Evolutionary conservation across 305 asterid genomes (phyloP).

Genomic region (Fraxinus xanthoxyloides): DNA sequence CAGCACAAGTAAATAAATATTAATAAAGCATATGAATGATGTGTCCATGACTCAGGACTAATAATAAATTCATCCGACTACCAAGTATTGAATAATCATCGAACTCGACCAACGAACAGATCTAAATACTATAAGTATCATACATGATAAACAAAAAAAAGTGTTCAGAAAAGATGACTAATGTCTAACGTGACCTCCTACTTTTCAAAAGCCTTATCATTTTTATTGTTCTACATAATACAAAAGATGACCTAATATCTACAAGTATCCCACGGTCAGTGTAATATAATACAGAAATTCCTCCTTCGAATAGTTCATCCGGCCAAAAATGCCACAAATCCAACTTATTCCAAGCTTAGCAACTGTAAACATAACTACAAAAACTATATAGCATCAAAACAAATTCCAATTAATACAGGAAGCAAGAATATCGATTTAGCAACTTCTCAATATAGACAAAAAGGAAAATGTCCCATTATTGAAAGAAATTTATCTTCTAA

Average conservation of each 20-base stretch:
- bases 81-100: background rate
- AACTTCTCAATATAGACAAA: background rate
- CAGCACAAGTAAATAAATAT: background rate
- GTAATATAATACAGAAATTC: background rate
- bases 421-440: background rate
- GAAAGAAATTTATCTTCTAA: background rate
- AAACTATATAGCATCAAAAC: background rate
- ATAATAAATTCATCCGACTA: background rate
- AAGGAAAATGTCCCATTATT: background rate
- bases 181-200: background rate
- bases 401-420: background rate
- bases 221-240: background rate
- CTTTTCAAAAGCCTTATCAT: slow-evolving; percentile 1
- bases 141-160: background rate
- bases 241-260: background rate
- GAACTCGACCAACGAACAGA: background rate
- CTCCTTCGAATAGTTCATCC: background rate
- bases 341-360: background rate
- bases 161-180: background rate
- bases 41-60: background rate
- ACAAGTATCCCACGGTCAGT: background rate
- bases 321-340: background rate
- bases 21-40: background rate
- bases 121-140: background rate
- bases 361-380: background rate